Base-by-base conservation (phyloP, 2,329 filamentous ascomycete species). In the Colletotrichum gloeosporioides region DNA sequence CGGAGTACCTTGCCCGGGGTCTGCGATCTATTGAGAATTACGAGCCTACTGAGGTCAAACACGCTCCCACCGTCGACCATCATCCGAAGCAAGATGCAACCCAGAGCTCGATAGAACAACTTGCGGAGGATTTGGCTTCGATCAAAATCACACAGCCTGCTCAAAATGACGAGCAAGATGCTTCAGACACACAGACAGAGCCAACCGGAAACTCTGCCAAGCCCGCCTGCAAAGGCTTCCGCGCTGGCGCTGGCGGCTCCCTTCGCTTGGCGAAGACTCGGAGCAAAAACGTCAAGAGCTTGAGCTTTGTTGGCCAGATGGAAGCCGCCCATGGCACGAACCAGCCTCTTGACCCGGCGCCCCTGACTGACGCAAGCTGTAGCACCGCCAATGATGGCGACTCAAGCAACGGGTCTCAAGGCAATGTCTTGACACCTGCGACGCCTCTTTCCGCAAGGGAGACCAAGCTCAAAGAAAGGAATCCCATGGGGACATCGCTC, bases 201-300 rank as follows among this genome's bases (percentile, higher is more conserved):
- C 18, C 1, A 49, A 22, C 18, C 18, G 44, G 18, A 9, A 18
- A 70, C 8, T 39, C 69, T 22, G n/a, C 18, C 22, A 27, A 4
- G 31, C 4, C 18, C n/a, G 74, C 71, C 7, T 78, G 69, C 12
- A 78, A 77, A 15, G 77, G 75, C 18, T 85, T 82, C 25, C 79
- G 82, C 34, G 75, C 79, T 53, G 77, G 80, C 31, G 80, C 79
- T 13, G 84, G 83, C n/a, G 83, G 83, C 27, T 86, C 85, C 6
- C 79, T 86, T 34, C 81, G 80, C 12, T 73, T 85, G 29, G 75
- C 77, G 4, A 84, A 84, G 76, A 80, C 80, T 64, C 82, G 83
- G 31, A 82, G 79, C 36, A 76, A 78, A 16, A 79, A 77, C 71
- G 68, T 39, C 8, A 10, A 31, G 10, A 57, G 27, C 15, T 31